Percentiles rank a stretch among this genome's conserved stretches.
These are phyloP conservation scores for Earliella scabrosa DNA, from an alignment of 1,284 basidiomycete genomes.

Conservation along the genomic window DNA sequence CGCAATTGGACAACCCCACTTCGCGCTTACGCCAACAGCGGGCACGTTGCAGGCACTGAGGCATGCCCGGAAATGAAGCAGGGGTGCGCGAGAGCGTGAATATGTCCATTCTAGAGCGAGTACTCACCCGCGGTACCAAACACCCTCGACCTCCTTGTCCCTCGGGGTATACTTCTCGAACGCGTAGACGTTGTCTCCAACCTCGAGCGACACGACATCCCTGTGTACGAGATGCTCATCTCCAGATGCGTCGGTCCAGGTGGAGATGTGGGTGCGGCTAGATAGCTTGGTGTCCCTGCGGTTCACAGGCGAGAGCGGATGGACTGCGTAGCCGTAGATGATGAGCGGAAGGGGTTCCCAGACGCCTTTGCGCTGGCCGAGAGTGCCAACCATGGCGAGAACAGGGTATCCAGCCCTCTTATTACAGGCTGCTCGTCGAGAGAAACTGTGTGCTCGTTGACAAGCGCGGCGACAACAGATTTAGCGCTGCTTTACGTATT, in stretches of 20 bases:
- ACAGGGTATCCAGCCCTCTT: slow-evolving; percentile 7
- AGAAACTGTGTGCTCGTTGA: neutral
- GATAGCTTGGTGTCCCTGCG: slow-evolving; percentile 75
- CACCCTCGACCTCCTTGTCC: slow-evolving; percentile 73
- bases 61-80: neutral
- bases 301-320: slow-evolving; percentile 69
- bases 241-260: slow-evolving; percentile 69
- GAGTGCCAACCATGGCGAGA: slow-evolving; percentile 24
- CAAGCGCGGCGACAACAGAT: neutral
- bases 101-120: neutral
- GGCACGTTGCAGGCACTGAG: neutral
- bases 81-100: neutral
- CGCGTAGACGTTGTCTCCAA: slow-evolving; percentile 96
- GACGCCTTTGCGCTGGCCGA: slow-evolving; percentile 44
- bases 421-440: slow-evolving; percentile 1
- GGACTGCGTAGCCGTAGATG: slow-evolving; percentile 82
- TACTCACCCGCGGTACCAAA: slow-evolving; percentile 90
- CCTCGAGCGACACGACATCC: slow-evolving; percentile 82
- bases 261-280: slow-evolving; percentile 63
- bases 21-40: neutral
- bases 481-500: neutral
- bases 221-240: slow-evolving; percentile 68
- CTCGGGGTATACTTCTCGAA: slow-evolving; percentile 87
- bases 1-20: no score
- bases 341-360: slow-evolving; percentile 85